Evolutionary conservation across 2,329 filamentous ascomycete species (phyloP), one percentile per base, ranked within the genome.

Genomic region (Talaromyces sp.): DNA sequence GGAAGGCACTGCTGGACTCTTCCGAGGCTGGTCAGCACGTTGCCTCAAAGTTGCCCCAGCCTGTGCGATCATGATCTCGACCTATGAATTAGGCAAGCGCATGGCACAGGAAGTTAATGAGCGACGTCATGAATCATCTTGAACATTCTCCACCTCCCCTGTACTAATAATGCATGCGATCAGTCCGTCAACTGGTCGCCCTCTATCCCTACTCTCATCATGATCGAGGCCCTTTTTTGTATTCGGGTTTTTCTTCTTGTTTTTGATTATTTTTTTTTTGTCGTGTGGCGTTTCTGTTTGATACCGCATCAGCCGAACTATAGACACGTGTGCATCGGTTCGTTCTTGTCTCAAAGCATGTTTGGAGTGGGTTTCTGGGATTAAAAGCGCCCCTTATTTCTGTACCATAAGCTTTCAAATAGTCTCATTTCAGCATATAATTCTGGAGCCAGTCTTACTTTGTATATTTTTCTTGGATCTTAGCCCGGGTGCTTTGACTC

Each of bases 11-110:
- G 70, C 83, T 1, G 94, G 94, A 0, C 77, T 99, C 4, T 97
- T 95, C 83, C 89, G 82, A 64, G 94, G 94, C 39, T 97, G 92
- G 90, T 87, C 91, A 20, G 91, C 94, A 0, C 82, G 94, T 35
- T 96, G 91, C 61, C 78, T 97, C 55, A 97, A 97, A 71, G 92
- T 99, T 4, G 93, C 94, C 1, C 94, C 94, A 1, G 91, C 93
- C 0, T 99, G 94, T 74, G 94, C 94, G 24, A 97, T 99, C 70
- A 99, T 99, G 94, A 97, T 99, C 69, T 95, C 90, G 70, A 96
- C 88, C 69, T 99, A 97, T 72, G 94, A 99, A 73, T 84, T 97
- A 33, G 92, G 94, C 46, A 99, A 99, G 80, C 87, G 89, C 71
- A 86, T 89, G 70, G 95, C 95, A 30, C 81, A 85, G 49, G 82